Conservation (phyloP, 345 rosid species). For the Linum usitatissimum region DNA sequence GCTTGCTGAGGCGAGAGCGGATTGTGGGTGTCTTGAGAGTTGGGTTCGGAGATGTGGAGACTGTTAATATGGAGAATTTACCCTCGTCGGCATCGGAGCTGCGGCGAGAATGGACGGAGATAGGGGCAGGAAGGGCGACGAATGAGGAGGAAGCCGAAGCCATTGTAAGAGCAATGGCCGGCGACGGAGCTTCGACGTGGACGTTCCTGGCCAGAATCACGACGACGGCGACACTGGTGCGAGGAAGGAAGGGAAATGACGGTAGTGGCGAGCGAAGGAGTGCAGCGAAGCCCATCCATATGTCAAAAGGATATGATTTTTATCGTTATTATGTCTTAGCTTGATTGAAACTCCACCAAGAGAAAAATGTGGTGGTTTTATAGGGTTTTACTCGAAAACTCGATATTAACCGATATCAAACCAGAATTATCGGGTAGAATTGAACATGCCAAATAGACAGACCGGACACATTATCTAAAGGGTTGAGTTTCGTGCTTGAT, state of each 20-base stretch:
- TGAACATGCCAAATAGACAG: too few species aligned
- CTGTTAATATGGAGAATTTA: slow-evolving; percentile 14
- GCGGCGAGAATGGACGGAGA: neutral
- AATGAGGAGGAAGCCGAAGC: neutral
- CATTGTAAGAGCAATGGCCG: neutral
- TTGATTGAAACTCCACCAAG: too few species aligned
- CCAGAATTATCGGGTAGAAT: too few species aligned
- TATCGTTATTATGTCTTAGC: too few species aligned
- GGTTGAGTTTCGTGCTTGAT: too few species aligned
- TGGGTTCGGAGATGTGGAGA: slow-evolving; percentile 28
- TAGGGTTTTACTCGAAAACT: too few species aligned
- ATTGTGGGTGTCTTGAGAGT: slow-evolving; percentile 52
- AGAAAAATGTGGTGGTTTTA: too few species aligned
- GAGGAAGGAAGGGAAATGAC: neutral
- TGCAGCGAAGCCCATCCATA: neutral
- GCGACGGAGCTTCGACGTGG: neutral
- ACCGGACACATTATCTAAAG: too few species aligned
- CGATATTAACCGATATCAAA: too few species aligned
- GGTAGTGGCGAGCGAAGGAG: neutral
- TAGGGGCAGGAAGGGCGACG: neutral
- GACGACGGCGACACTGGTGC: neutral
- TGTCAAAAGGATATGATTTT: neutral
- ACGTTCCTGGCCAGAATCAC: neutral
- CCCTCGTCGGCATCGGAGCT: neutral
- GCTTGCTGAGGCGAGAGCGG: slow-evolving; percentile 64